Conservation (phyloP, 805 yeast species). For the Wickerhamiella cacticola region DNA sequence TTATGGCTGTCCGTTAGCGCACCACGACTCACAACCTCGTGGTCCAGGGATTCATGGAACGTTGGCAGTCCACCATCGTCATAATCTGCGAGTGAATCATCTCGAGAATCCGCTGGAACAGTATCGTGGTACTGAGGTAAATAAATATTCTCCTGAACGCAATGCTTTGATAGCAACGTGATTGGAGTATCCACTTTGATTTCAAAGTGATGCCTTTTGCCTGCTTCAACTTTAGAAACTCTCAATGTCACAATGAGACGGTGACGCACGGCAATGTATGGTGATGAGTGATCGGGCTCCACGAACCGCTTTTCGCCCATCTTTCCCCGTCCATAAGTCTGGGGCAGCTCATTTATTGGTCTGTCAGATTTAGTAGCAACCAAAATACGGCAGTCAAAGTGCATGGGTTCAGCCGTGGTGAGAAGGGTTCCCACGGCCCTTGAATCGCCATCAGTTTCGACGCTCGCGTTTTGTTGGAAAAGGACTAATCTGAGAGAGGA, state of each 20-base stretch:
- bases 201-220: constrained; percentile 19
- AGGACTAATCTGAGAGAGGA: constrained; percentile 20
- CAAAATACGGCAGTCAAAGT: constrained; percentile 15
- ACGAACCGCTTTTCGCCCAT: constrained; percentile 22
- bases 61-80: constrained; percentile 21
- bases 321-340: constrained; percentile 21
- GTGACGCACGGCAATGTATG: constrained; percentile 21
- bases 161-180: constrained; percentile 21
- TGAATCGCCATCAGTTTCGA: not conserved
- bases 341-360: constrained; percentile 17
- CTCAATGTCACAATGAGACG: constrained; percentile 20
- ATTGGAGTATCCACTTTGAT: constrained; percentile 24
- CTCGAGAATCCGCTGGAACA: not conserved
- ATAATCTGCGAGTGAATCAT: not conserved
- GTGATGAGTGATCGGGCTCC: constrained; percentile 23
- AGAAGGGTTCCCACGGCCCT: constrained; percentile 16
- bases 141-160: constrained; percentile 25
- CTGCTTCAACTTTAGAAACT: constrained; percentile 18
- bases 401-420: constrained; percentile 19
- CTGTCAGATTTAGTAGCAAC: constrained; percentile 17
- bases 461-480: constrained; percentile 18
- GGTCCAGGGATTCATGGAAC: constrained; percentile 24
- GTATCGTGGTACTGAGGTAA: constrained; percentile 24
- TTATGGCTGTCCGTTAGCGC: not conserved
- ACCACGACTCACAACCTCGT: constrained; percentile 18